phyloP scores from a whole-genome alignment of 2,329 filamentous ascomycete species.

The Colletotrichum tropicale region DNA sequence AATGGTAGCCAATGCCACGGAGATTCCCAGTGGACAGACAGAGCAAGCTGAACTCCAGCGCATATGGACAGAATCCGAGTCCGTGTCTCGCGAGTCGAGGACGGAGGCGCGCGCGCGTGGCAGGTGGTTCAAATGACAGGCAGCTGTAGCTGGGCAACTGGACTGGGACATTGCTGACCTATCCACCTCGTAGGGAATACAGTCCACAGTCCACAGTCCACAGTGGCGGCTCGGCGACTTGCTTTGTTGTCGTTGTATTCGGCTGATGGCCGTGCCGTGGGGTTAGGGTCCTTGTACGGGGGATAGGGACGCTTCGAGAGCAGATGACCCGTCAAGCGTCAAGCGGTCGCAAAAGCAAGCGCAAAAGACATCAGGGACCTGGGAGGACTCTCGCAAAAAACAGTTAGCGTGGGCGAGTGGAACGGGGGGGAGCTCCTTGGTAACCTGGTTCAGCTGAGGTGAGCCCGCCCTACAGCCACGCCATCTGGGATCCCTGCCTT shows the following conservation, averaged over 20 bases:
- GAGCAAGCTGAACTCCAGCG: background rate
- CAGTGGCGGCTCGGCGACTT: conserved; percentile 5
- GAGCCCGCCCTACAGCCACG: conserved; percentile 34
- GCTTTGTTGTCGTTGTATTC: background rate
- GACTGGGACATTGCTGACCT: conserved; percentile 5
- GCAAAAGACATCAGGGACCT: background rate
- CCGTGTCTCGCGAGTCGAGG: background rate
- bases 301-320: conserved; percentile 25
- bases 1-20: background rate
- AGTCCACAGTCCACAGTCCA: background rate
- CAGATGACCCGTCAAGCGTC: conserved; percentile 8
- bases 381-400: conserved; percentile 24
- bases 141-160: background rate
- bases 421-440: conserved; percentile 23
- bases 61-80: background rate
- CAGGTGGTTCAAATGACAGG: background rate
- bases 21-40: background rate
- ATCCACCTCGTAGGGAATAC: background rate
- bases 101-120: background rate
- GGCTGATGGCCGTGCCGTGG: conserved; percentile 6
- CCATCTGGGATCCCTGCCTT: conserved; percentile 24
- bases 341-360: conserved; percentile 2
- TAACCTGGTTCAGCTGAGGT: conserved; percentile 40
- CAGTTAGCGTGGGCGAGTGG: conserved; percentile 33
- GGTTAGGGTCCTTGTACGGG: conserved; percentile 28